Percentiles rank a stretch among this genome's conserved stretches.
Evolutionary conservation across 257 asterid species (phyloP).

Genomic region (Solanum virginianum): DNA sequence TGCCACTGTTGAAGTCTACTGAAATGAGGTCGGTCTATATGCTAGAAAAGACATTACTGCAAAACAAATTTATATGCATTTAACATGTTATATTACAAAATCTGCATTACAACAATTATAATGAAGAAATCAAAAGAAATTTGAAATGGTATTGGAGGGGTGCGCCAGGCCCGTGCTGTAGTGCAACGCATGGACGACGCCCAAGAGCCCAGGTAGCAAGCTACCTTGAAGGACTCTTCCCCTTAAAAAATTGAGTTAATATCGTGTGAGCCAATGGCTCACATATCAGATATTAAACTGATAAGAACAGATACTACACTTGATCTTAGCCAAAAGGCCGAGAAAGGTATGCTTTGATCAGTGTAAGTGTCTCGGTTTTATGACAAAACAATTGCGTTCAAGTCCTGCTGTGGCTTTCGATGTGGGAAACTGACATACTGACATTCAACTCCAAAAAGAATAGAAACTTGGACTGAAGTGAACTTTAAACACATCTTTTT

Average conservation of each 20-base stretch:
- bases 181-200: neutral
- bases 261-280: too few relatives aligned
- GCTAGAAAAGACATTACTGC: too few relatives aligned
- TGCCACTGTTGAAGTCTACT: too few relatives aligned
- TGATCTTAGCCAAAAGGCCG: constrained; percentile 52
- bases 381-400: neutral
- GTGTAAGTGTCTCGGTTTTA: neutral
- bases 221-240: neutral
- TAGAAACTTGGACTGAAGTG: neutral
- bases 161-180: too few relatives aligned
- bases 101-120: too few relatives aligned
- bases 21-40: too few relatives aligned
- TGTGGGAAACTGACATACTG: neutral
- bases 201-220: neutral
- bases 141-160: too few relatives aligned
- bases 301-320: constrained; percentile 41
- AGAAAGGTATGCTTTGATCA: constrained; percentile 20
- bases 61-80: too few relatives aligned
- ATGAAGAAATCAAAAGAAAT: too few relatives aligned
- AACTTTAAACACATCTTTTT: neutral
- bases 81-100: too few relatives aligned
- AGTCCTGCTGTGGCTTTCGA: neutral
- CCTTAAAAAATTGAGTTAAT: neutral
- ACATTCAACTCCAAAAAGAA: neutral
- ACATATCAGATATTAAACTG: constrained; percentile 23